phyloP scores from a whole-genome alignment of 2,329 filamentous ascomycete species.

The Aspergillus brunneoviolaceus region DNA sequence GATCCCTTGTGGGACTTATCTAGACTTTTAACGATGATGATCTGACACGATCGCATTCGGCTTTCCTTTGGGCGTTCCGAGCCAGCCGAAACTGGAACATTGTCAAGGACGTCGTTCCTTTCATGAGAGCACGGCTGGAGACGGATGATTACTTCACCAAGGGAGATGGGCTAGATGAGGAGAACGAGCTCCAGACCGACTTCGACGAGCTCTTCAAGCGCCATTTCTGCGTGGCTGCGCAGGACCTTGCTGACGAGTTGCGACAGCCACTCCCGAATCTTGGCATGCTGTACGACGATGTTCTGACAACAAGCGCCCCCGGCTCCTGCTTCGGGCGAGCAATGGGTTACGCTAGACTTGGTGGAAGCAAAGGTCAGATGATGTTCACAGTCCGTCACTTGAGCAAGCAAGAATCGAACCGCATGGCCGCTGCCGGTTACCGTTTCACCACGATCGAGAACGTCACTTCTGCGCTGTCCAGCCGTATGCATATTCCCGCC shows the following conservation, averaged over 20 bases:
- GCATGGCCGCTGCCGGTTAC: conserved; percentile 69
- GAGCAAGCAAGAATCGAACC: conserved; percentile 58
- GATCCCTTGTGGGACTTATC: not conserved
- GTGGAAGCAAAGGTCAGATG: conserved; percentile 68
- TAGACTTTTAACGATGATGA: conserved; percentile 65
- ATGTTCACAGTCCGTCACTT: conserved; percentile 74
- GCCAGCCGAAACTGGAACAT: conserved; percentile 75
- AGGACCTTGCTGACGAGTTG: conserved; percentile 68
- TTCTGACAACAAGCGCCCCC: conserved; percentile 62
- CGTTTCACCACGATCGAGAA: conserved; percentile 72
- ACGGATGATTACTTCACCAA: conserved; percentile 52
- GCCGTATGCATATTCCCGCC: conserved; percentile 71
- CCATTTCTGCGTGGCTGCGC: conserved; percentile 76
- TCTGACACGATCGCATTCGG: conserved; percentile 72
- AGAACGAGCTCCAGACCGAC: conserved; percentile 61
- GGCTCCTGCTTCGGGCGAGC: conserved; percentile 29
- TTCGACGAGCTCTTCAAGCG: conserved; percentile 79
- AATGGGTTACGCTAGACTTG: conserved; percentile 27
- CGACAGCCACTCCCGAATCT: conserved; percentile 62
- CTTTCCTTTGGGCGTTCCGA: conserved; percentile 85
- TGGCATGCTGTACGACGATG: conserved; percentile 73
- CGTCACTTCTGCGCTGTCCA: conserved; percentile 66
- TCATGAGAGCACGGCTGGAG: conserved; percentile 71
- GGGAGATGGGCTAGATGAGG: conserved; percentile 29
- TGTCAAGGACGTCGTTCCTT: conserved; percentile 65